Percentiles rank a stretch among this genome's conserved stretches.
Conservation (phyloP, 352 stramenopile species). For the Poterioochromonas sp. region DNA sequence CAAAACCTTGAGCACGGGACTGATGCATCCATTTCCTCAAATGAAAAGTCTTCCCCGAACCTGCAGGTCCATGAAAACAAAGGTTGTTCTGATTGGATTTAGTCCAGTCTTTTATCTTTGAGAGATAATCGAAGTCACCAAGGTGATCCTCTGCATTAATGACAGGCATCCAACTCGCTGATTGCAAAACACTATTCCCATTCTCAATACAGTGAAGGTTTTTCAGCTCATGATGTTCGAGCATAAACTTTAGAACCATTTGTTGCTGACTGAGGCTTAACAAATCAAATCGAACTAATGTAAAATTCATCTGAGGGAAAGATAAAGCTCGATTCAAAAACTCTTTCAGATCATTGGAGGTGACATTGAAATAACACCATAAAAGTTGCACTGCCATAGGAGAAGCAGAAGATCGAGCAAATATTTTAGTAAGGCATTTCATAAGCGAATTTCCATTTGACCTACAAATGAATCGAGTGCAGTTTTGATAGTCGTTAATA, state of each 20-base stretch:
- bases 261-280: not conserved
- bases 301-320: not conserved
- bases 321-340: not conserved
- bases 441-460: not conserved
- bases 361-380: not conserved
- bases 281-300: not conserved
- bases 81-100: not conserved
- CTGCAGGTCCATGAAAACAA: not conserved
- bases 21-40: slow-evolving; percentile 10
- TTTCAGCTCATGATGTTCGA: not conserved
- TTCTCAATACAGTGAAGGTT: slow-evolving; percentile 19
- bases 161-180: not conserved
- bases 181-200: slow-evolving; percentile 27
- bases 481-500: not conserved
- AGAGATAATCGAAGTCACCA: not conserved
- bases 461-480: not conserved
- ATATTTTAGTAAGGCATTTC: not conserved
- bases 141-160: not conserved
- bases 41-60: slow-evolving; percentile 23
- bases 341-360: not conserved
- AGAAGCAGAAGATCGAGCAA: not conserved
- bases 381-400: slow-evolving; percentile 4
- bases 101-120: not conserved
- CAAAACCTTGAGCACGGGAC: not conserved
- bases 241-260: not conserved